phyloP scores from a whole-genome alignment of 805 yeast species.

The Candida sonorensis region DNA sequence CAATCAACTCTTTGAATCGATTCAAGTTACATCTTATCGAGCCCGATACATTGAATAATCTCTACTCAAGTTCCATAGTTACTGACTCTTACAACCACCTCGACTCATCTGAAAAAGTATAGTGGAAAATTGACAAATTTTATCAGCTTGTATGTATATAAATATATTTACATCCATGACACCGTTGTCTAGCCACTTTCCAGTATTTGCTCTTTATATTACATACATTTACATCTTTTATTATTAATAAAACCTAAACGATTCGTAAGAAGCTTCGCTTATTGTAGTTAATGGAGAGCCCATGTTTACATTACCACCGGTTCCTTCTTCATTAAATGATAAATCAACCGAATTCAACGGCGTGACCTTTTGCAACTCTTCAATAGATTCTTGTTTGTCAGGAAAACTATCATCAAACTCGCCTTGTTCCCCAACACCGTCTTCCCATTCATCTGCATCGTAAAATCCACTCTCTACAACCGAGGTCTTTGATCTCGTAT shows the following conservation, averaged over 20 bases:
- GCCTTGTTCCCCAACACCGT: slow-evolving; percentile 2
- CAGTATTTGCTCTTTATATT: no score
- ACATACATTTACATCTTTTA: no score
- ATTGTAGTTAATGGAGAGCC: slow-evolving; percentile 24
- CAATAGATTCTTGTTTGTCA: neutral
- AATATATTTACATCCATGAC: no score
- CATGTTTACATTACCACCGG: neutral
- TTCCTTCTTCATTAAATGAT: slow-evolving; percentile 3
- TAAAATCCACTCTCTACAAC: slow-evolving; percentile 5
- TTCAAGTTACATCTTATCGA: no score
- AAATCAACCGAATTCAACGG: slow-evolving; percentile 11
- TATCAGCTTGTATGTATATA: no score
- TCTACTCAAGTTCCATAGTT: no score
- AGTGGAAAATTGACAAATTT: no score
- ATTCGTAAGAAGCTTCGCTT: slow-evolving; percentile 23
- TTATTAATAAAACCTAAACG: slow-evolving; percentile 15
- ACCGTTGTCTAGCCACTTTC: no score
- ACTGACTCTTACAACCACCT: no score
- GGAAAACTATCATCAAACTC: slow-evolving; percentile 1
- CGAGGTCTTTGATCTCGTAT: slow-evolving; percentile 9
- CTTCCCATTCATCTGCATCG: slow-evolving; percentile 13
- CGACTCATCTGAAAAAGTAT: no score
- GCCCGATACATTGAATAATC: no score
- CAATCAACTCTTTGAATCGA: no score
- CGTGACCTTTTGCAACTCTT: slow-evolving; percentile 9